Evolutionary conservation across 2,329 filamentous ascomycete genomes (phyloP), one percentile per base, ranked within the genome.

Genomic region (Verticillium klebahnii): DNA sequence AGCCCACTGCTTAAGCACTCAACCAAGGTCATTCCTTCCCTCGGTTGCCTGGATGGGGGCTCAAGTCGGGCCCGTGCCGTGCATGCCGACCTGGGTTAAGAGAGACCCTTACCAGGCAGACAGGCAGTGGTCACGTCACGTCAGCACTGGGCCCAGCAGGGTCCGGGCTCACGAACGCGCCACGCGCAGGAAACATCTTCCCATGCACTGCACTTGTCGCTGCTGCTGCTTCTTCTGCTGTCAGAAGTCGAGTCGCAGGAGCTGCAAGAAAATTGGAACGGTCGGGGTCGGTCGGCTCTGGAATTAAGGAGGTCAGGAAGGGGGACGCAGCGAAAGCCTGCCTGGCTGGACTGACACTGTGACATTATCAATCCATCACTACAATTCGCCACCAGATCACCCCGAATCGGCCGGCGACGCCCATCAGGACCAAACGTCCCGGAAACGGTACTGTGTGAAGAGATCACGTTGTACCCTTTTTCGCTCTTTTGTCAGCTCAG

Each of bases 361-460:
- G 45, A 4, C 19, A 50, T 50, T 50, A 50, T 50, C 45, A 50
- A 50, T 50, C 19, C 45, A 25, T 50, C 19, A 29, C n/a, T 50
- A 8, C 3, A 23, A 23, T 5, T 50, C 45, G 45, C 45, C 45
- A 50, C 45, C 45, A 23, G 45, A 50, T 50, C 45, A 23, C 9
- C 11, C 45, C 39, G n/a, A 23, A 9, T 11, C 19, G 11, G n/a
- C 45, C 45, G 11, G 45, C n/a, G 19, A 50, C 19, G 9, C 45
- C 45, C 45, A 50, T 25, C 29, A 56, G 25, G 56, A 39, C 25
- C 34, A 58, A 58, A 45, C 40, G 45, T 17, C 40, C 58, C 58
- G 58, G 58, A 59, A 54, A 55, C 58, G 45, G 58, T 59, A 31
- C 58, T 25, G 29, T 15, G 54, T 56, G 45, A 23, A 23, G 19